These are phyloP conservation scores for Erodium moschatum DNA, from an alignment of 441 rosid species.

Conservation along the genomic window DNA sequence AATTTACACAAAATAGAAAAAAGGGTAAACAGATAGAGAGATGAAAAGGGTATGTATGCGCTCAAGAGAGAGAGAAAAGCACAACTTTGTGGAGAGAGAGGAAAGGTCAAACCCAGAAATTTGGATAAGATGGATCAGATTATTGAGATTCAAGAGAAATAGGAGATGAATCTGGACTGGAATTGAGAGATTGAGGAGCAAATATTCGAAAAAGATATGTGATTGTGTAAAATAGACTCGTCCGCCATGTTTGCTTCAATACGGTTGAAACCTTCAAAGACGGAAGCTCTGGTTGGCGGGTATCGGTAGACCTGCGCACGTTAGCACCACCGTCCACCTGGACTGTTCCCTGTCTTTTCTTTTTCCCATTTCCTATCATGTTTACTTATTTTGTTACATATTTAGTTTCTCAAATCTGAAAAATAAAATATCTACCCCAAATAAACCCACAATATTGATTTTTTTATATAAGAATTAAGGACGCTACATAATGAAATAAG, in stretches of 20 bases:
- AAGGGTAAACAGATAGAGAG: neutral
- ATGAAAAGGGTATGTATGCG: neutral
- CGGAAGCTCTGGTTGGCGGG: neutral
- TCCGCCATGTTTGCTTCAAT: neutral
- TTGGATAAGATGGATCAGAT: neutral
- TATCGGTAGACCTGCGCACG: neutral
- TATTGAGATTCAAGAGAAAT: neutral
- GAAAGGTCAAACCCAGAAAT: neutral
- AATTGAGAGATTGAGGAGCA: neutral
- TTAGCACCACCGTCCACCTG: neutral
- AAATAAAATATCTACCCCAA: too few relatives aligned
- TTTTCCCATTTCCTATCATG: too few relatives aligned
- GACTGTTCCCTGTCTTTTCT: too few relatives aligned
- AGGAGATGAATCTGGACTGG: conserved; percentile 2
- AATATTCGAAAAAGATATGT: neutral
- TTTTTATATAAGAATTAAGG: too few relatives aligned
- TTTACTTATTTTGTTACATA: too few relatives aligned
- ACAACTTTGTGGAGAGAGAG: too few relatives aligned
- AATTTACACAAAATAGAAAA: conserved; percentile 4
- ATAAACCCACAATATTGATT: too few relatives aligned
- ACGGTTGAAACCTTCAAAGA: conserved; percentile 5
- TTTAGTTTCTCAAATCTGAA: too few relatives aligned
- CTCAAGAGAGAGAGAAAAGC: neutral
- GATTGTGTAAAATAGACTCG: too few relatives aligned
- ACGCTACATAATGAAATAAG: too few relatives aligned